Evolutionary conservation across 75 land plant species (phyloP).

Genomic region (Picea glauca): DNA sequence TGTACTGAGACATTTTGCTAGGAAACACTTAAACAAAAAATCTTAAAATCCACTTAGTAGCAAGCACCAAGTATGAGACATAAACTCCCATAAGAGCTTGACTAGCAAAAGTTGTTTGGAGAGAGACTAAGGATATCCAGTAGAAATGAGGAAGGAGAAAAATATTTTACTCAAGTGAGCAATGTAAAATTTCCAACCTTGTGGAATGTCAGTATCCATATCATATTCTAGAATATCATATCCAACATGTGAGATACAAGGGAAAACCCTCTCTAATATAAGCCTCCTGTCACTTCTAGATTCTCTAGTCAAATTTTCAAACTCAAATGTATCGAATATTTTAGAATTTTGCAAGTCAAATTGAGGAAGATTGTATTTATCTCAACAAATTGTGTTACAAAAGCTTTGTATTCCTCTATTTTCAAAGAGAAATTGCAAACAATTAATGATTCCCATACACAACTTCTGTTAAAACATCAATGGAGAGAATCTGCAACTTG

Average conservation of each 20-base stretch:
- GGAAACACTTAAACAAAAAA: conserved; percentile 73
- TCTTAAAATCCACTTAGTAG: conserved; percentile 76
- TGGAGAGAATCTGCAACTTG: conserved; percentile 73
- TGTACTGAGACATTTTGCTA: conserved; percentile 42
- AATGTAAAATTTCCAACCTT: conserved; percentile 61
- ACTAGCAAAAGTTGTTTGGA: conserved; percentile 21
- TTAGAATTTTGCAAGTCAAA: conserved; percentile 11
- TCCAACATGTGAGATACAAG: conserved; percentile 3
- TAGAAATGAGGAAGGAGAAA: conserved; percentile 70
- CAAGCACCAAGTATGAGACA: conserved; percentile 71
- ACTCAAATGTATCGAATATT: background rate
- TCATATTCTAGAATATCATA: background rate
- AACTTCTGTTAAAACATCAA: conserved; percentile 86
- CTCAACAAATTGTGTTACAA: conserved; percentile 71
- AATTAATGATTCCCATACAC: conserved; percentile 78
- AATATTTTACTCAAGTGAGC: conserved; percentile 60
- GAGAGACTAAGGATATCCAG: conserved; percentile 46
- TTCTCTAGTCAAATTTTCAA: background rate
- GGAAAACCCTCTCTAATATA: background rate
- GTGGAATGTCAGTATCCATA: conserved; percentile 20
- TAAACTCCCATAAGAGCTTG: conserved; percentile 34
- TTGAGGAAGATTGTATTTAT: conserved; percentile 82
- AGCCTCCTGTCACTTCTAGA: background rate
- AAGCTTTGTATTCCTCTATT: conserved; percentile 80
- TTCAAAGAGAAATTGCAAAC: conserved; percentile 84